Evolutionary conservation across 2,329 filamentous ascomycete genomes (phyloP).

Genomic region (Knufia petricola): DNA sequence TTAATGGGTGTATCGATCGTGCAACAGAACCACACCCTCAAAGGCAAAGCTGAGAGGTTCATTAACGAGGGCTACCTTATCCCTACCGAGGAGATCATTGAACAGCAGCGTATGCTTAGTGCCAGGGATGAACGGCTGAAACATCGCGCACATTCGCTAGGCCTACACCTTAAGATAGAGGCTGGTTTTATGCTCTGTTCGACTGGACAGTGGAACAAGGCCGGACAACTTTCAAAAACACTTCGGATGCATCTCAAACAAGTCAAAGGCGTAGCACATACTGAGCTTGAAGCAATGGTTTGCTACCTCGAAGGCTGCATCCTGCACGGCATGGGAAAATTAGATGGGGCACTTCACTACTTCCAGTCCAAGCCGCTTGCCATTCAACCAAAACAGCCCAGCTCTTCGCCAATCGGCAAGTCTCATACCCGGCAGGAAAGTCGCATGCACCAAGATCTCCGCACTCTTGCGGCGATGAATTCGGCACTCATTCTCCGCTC

Average conservation of each 20-base stretch:
- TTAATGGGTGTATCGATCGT: conserved; percentile 48
- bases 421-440: conserved; percentile 24
- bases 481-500: conserved; percentile 63
- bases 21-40: conserved; percentile 46
- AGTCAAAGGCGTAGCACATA: conserved; percentile 32
- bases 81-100: conserved; percentile 34
- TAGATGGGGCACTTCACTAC: conserved; percentile 56
- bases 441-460: conserved; percentile 49
- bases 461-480: conserved; percentile 56
- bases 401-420: conserved; percentile 9
- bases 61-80: conserved; percentile 47
- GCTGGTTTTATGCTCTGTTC: conserved; percentile 61
- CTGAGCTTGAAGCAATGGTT: conserved; percentile 44
- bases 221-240: conserved; percentile 48
- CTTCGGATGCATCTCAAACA: conserved; percentile 41
- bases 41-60: conserved; percentile 46
- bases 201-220: conserved; percentile 59
- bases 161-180: conserved; percentile 57
- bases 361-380: conserved; percentile 40
- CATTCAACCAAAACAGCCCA: conserved; percentile 2
- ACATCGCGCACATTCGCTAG: conserved; percentile 57
- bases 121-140: conserved; percentile 19
- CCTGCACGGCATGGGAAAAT: conserved; percentile 64
- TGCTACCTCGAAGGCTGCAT: conserved; percentile 68
- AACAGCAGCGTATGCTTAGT: conserved; percentile 14